Conservation (phyloP, 2,329 filamentous ascomycete genomes). For the Ploettnerulaceae sp. region DNA sequence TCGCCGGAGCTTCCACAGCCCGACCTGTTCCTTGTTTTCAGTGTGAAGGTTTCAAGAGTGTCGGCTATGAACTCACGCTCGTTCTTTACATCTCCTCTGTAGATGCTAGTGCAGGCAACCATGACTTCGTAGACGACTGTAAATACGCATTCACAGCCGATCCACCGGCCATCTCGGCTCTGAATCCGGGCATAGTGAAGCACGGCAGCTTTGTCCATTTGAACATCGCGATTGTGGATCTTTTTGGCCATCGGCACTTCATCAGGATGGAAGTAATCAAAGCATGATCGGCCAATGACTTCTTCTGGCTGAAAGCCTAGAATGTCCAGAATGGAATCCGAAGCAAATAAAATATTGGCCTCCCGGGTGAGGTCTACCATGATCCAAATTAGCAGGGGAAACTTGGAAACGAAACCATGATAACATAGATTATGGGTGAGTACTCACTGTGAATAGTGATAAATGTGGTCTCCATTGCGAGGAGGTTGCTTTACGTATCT, state of each 20-base stretch:
- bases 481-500: conserved; percentile 34
- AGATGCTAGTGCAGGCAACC: conserved; percentile 79
- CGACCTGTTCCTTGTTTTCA: conserved; percentile 49
- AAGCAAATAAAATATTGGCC: conserved; percentile 76
- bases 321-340: conserved; percentile 78
- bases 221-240: conserved; percentile 67
- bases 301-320: conserved; percentile 75
- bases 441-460: conserved; percentile 82
- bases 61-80: conserved; percentile 56
- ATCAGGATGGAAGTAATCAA: conserved; percentile 81
- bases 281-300: conserved; percentile 70
- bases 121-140: conserved; percentile 84
- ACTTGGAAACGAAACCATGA: not conserved
- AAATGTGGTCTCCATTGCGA: conserved; percentile 75
- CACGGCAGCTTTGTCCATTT: conserved; percentile 79
- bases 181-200: conserved; percentile 73
- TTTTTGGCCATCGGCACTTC: conserved; percentile 71
- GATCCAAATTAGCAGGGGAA: conserved; percentile 1
- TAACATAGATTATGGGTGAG: not conserved
- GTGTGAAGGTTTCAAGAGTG: too few species aligned
- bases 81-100: conserved; percentile 62
- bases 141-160: conserved; percentile 84
- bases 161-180: conserved; percentile 64
- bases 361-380: conserved; percentile 64
- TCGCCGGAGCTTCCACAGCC: conserved; percentile 70